These are phyloP conservation scores for Fusarium sp. DNA, from an alignment of 2,329 filamentous ascomycete genomes.

Conservation along the genomic window DNA sequence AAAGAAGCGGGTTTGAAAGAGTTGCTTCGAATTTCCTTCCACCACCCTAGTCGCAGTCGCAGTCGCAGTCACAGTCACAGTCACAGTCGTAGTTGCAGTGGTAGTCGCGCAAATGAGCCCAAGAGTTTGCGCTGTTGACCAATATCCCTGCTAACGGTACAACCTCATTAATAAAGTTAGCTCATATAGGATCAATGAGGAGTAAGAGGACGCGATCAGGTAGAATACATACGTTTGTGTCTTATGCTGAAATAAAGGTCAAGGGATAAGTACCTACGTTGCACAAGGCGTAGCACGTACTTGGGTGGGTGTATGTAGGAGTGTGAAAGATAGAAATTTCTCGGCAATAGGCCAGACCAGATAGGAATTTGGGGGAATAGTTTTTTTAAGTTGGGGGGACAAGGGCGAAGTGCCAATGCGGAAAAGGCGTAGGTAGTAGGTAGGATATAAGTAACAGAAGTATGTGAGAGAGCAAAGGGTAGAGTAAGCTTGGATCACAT, in stretches of 20 bases:
- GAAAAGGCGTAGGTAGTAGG: not conserved
- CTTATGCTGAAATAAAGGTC: not conserved
- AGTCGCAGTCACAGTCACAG: too few species aligned
- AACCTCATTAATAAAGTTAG: slow-evolving; percentile 19
- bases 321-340: slow-evolving; percentile 28
- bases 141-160: slow-evolving; percentile 34
- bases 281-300: slow-evolving; percentile 29
- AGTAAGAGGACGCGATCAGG: slow-evolving; percentile 5
- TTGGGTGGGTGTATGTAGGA: slow-evolving; percentile 18
- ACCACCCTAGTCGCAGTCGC: slow-evolving; percentile 28
- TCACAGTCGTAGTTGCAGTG: slow-evolving; percentile 18
- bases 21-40: slow-evolving; percentile 30
- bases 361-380: slow-evolving; percentile 3
- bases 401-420: slow-evolving; percentile 1
- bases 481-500: slow-evolving; percentile 24
- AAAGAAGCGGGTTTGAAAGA: slow-evolving; percentile 35
- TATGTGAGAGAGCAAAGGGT: slow-evolving; percentile 9
- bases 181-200: slow-evolving; percentile 7
- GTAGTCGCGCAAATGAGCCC: slow-evolving; percentile 42
- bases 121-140: slow-evolving; percentile 29
- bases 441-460: slow-evolving; percentile 14
- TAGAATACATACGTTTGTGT: not conserved
- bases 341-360: slow-evolving; percentile 14
- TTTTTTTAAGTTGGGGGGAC: slow-evolving; percentile 1
- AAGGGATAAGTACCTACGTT: slow-evolving; percentile 19